Percentiles rank a stretch among this genome's conserved stretches.
Conservation (phyloP, 176 grass and related monocot species). For the Oryza coarctata region DNA sequence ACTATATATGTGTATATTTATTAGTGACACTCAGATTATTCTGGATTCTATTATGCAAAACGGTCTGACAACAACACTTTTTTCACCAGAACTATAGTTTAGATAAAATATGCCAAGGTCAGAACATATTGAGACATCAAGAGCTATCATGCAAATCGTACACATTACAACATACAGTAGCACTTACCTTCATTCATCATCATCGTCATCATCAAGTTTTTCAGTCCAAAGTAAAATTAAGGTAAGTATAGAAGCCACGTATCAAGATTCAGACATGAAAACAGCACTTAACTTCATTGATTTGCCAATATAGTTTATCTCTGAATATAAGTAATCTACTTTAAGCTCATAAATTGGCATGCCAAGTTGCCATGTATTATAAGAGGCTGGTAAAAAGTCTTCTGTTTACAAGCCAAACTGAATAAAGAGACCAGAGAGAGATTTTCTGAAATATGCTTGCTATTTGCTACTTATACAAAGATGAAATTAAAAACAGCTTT, state of each 20-base stretch:
- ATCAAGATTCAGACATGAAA: too few species aligned
- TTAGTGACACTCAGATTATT: background rate
- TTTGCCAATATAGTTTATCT: background rate
- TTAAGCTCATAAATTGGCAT: background rate
- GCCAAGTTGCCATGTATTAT: background rate
- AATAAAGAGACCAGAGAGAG: background rate
- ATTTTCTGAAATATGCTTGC: background rate
- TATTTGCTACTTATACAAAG: background rate
- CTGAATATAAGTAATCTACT: background rate
- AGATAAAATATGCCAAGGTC: background rate
- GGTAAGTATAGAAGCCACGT: too few species aligned
- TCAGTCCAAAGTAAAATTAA: too few species aligned
- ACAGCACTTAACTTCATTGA: background rate
- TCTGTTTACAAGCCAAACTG: background rate
- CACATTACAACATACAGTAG: background rate
- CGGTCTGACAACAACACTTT: background rate
- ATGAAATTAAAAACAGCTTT: background rate
- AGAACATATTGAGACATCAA: background rate
- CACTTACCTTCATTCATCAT: too few species aligned
- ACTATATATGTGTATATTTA: background rate
- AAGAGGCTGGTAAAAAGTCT: background rate
- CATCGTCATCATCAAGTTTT: too few species aligned
- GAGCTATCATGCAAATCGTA: background rate
- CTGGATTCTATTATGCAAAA: background rate
- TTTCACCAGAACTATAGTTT: background rate